Base-by-base conservation (phyloP, 805 yeast genomes). In the Nakazawaea wyomingensis region DNA sequence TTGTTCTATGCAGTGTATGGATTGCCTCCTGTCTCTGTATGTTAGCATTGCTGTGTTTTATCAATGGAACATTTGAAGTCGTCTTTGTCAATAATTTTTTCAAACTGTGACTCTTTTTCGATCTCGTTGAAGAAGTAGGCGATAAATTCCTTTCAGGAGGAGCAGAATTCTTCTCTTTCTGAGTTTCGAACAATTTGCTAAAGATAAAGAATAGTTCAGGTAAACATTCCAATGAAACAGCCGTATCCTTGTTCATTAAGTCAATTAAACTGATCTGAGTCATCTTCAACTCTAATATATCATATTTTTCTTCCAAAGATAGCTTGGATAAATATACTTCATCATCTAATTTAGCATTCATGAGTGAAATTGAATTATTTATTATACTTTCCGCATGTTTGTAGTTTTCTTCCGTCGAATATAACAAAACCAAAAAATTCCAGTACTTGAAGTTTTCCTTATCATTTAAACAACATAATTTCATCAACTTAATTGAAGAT, bases 191-290 rank as follows among this genome's bases (percentile, higher is more conserved):
- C 26, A 83, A 60, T 21, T 60, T 66, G 38, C 76, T 71, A 51
- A 72, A 82, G 9, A 82, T 56, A 9, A 67, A 72, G 50, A 88
- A 83, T 8, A 86, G 69, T 35, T 77, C 87, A 2, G 85, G 75
- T n/a, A 89, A 56, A 39, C 70, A 66, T 33, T 81, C 86, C 46
- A 86, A 57, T 0, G 88, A 78, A 34, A 74, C 74, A 22, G 70
- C 65, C 1, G 71, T 61, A 5, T 88, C 91, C 44, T 74, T 68
- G 4, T 44, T 44, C 37, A 75, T 64, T 5, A 76, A 69, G 53
- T 84, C 89, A 41, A 78, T 63, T n/a, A 87, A 65, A 1, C 86
- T 78, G 29, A 88, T 63, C 52, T 83, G 86, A 0, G 96, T 82
- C 61, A 85, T 69, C 52, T 85, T 85, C 56, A 88, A 68, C 55